A percentile compares a stretch with the other conserved stretches of the same genome.
Evolutionary conservation across 176 grass and related monocot species (phyloP).

Genomic region (Juncus inflexus): DNA sequence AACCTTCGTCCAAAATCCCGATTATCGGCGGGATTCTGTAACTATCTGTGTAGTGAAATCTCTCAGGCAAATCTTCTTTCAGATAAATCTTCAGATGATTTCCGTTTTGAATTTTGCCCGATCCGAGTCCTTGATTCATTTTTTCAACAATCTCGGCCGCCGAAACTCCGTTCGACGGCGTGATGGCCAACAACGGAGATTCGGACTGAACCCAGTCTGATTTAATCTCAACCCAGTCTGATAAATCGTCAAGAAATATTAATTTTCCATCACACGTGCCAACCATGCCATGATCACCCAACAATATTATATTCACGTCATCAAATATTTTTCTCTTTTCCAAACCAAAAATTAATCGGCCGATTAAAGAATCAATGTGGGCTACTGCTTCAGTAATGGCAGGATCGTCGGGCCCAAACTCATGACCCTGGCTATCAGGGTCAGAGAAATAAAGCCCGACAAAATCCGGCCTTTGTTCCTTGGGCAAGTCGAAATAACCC

Average conservation of each 20-base stretch:
- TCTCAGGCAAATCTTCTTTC: constrained; percentile 69
- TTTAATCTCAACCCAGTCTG: constrained; percentile 57
- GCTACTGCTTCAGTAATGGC: constrained; percentile 52
- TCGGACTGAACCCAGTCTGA: constrained; percentile 56
- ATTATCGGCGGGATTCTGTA: constrained; percentile 84
- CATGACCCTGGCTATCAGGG: constrained; percentile 80
- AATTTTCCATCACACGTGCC: constrained; percentile 68
- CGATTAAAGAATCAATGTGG: constrained; percentile 56
- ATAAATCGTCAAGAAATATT: constrained; percentile 58
- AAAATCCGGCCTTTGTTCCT: constrained; percentile 44
- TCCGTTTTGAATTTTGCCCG: constrained; percentile 66
- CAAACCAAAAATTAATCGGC: constrained; percentile 59
- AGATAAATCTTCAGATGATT: constrained; percentile 68
- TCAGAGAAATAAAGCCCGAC: constrained; percentile 83
- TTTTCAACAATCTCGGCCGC: constrained; percentile 50
- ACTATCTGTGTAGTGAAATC: constrained; percentile 56
- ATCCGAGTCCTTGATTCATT: constrained; percentile 80
- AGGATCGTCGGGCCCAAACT: constrained; percentile 74
- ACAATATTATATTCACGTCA: constrained; percentile 70
- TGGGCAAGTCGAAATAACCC: constrained; percentile 67
- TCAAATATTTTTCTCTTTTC: constrained; percentile 72
- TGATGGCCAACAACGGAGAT: constrained; percentile 66
- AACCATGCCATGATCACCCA: constrained; percentile 92
- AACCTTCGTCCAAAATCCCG: constrained; percentile 68
- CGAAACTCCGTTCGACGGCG: constrained; percentile 40